These are phyloP conservation scores for Daldinia vernicosa DNA, from an alignment of 495 filamentous ascomycete genomes.

Conservation along the genomic window DNA sequence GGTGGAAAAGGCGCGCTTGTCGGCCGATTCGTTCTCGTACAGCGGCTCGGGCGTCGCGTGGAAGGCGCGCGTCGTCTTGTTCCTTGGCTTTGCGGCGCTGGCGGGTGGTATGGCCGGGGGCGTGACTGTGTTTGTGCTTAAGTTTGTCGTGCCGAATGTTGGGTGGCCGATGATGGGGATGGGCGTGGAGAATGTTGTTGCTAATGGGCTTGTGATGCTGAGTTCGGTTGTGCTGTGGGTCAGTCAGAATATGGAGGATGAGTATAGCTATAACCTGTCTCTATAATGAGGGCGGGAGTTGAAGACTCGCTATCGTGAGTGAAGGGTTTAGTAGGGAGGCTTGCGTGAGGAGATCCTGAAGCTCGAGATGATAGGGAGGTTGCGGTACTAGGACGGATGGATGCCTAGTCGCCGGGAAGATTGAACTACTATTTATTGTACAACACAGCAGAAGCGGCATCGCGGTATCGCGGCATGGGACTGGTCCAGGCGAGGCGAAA, in stretches of 20 bases:
- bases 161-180: constrained; percentile 88
- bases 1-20: constrained; percentile 91
- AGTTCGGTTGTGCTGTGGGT: constrained; percentile 94
- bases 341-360: background rate
- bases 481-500: constrained; percentile 17
- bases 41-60: constrained; percentile 87
- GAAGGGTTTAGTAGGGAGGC: background rate
- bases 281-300: constrained; percentile 61
- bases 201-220: constrained; percentile 69
- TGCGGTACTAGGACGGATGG: background rate
- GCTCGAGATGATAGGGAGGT: background rate
- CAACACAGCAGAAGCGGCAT: constrained; percentile 21
- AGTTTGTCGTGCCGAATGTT: constrained; percentile 83
- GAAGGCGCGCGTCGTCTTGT: constrained; percentile 95
- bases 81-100: constrained; percentile 92
- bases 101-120: constrained; percentile 94
- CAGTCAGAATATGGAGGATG: constrained; percentile 98
- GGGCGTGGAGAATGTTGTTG: constrained; percentile 90
- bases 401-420: constrained; percentile 12
- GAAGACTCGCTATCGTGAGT: background rate
- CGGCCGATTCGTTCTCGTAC: constrained; percentile 87
- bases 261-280: constrained; percentile 95
- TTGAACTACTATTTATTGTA: constrained; percentile 28
- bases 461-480: constrained; percentile 7
- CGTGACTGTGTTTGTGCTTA: constrained; percentile 89